Base-by-base conservation (phyloP, 2,329 filamentous ascomycete species). In the Beauveria sp. region DNA sequence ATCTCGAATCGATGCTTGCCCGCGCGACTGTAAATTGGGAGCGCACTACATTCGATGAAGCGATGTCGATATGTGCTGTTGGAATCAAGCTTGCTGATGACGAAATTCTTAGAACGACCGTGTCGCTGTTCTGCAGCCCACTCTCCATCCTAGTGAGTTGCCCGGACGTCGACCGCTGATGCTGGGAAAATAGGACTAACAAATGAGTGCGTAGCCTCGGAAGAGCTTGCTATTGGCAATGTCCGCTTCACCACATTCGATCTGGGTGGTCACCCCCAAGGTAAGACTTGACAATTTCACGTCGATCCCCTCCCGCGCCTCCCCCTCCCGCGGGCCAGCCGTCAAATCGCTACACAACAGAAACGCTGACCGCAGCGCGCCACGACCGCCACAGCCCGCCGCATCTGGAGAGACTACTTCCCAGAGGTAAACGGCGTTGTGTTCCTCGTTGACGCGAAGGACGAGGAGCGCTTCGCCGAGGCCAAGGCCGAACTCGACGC, bases 361-460 rank as follows among this genome's bases (percentile, higher is more conserved):
- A 45, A 59, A 43, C 22, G 48, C 56, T 59, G 31, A 59, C 46
- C 12, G 38, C 46, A 45, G 46, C 56, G 8, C 31, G 26, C 2
- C 16, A 38, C 31, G 14, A 24, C 10, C 12, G 3, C 18, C 14
- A 52, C 24, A 92, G 92, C 92, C 66, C 91, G 93, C 69, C 91
- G 93, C 71, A 87, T 96, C 70, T 96, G 93, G 92, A 93, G 93
- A 76, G 92, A 96, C 74, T 96, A 96, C 80, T 96, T 96, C 84
- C 92, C 92, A 70, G 93, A 96, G 80, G 92, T 96, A 66, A 92
- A 88, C 77, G 93, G 93, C 64, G 96, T 98, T 70, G 93, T 99
- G 69, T 99, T 98, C 84, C 88, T 98, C 63, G 91, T 99, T 69
- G 95, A 99, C 72, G 92, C 95, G 71, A 96, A 96, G 80, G 95